Percentiles rank a stretch among this genome's conserved stretches.
These are phyloP conservation scores for Ustulina deusta DNA, from an alignment of 2,329 filamentous ascomycete genomes.

Conservation along the genomic window DNA sequence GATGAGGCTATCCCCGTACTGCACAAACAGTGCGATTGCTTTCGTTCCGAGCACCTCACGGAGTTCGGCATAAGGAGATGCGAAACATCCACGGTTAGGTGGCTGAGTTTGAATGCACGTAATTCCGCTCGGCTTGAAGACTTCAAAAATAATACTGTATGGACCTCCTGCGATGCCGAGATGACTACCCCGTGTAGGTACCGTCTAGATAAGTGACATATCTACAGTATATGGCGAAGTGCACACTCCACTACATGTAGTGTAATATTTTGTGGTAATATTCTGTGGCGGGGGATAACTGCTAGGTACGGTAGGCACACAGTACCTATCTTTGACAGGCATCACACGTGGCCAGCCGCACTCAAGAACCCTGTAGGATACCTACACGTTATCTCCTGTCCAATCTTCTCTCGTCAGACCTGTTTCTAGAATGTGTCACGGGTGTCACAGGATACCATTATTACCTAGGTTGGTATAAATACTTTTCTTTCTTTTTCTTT, in stretches of 20 bases:
- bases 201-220: too few relatives aligned
- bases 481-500: neutral
- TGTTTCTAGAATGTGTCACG: constrained; percentile 18
- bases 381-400: neutral
- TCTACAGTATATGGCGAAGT: too few relatives aligned
- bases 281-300: too few relatives aligned
- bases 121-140: too few relatives aligned
- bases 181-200: too few relatives aligned
- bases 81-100: too few relatives aligned
- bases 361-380: neutral
- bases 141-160: neutral
- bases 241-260: neutral
- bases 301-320: too few relatives aligned
- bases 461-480: neutral
- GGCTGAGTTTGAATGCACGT: neutral
- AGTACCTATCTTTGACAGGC: constrained; percentile 21
- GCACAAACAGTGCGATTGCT: constrained; percentile 1
- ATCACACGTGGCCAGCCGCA: constrained; percentile 33
- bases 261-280: neutral
- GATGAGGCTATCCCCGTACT: too few relatives aligned
- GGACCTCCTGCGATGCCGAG: neutral
- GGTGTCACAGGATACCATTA: constrained; percentile 2
- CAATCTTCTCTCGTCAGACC: neutral
- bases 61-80: neutral
- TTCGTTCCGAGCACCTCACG: too few relatives aligned